A percentile compares a stretch with the other conserved stretches of the same genome.
Evolutionary conservation across 768 basidiomycete species (phyloP).

Genomic region (Hypholoma sublateritium): DNA sequence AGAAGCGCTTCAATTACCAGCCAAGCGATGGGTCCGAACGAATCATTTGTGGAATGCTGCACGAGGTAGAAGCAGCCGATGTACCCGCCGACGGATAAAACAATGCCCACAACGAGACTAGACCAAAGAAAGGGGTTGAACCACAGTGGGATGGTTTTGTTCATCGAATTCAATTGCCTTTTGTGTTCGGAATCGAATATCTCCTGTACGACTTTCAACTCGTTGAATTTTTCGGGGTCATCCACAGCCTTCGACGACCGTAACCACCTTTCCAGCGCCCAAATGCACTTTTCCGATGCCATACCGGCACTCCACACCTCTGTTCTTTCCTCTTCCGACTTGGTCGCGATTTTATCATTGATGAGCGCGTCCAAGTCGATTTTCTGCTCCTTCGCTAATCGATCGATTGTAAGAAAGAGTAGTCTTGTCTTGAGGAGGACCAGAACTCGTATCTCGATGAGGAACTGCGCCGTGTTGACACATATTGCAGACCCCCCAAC

Average conservation of each 20-base stretch:
- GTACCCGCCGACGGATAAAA: slow-evolving; percentile 7
- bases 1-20: slow-evolving; percentile 10
- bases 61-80: slow-evolving; percentile 12
- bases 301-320: slow-evolving; percentile 1
- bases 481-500: slow-evolving; percentile 5
- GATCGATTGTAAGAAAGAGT: slow-evolving; percentile 10
- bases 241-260: not conserved
- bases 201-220: not conserved
- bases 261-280: slow-evolving; percentile 4
- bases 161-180: not conserved
- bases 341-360: not conserved
- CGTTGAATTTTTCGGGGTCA: too few relatives aligned
- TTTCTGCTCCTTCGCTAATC: not conserved
- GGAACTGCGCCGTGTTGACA: slow-evolving; percentile 3
- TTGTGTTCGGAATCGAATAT: not conserved
- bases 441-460: slow-evolving; percentile 9
- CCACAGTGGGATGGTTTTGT: not conserved
- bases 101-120: not conserved
- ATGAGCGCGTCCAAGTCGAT: slow-evolving; percentile 3
- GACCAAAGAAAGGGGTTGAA: not conserved
- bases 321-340: not conserved
- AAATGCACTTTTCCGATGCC: slow-evolving; percentile 8
- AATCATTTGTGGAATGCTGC: not conserved
- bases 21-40: slow-evolving; percentile 8
- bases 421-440: slow-evolving; percentile 8